These are phyloP conservation scores for Pseudogymnoascus sp. DNA, from an alignment of 2,329 filamentous ascomycete genomes.

Conservation along the genomic window DNA sequence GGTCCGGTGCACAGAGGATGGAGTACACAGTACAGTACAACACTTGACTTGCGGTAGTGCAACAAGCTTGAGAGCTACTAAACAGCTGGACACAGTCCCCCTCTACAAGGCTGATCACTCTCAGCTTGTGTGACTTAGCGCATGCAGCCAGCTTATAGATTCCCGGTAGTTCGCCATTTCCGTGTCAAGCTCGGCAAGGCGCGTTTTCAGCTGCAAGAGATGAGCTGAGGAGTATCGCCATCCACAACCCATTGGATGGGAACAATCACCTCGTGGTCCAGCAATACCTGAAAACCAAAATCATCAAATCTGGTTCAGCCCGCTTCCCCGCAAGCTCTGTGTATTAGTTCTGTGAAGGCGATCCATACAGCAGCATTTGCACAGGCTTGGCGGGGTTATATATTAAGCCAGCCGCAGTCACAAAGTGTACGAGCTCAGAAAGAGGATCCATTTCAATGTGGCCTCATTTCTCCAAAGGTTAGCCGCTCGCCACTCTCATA, in stretches of 20 bases:
- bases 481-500: background rate
- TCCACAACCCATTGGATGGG: background rate
- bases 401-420: background rate
- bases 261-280: background rate
- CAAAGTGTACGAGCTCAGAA: background rate
- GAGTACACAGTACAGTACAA: background rate
- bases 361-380: background rate
- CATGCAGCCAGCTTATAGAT: conserved; percentile 1
- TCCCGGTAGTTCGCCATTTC: conserved; percentile 1
- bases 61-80: background rate
- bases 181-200: background rate
- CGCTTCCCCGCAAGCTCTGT: background rate
- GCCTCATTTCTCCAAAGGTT: background rate
- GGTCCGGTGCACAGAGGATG: background rate
- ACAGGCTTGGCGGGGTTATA: background rate
- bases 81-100: background rate
- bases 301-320: background rate
- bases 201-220: background rate
- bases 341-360: background rate
- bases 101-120: conserved; percentile 5
- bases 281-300: background rate
- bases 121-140: conserved; percentile 4
- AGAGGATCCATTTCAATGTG: background rate
- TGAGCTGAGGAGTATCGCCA: conserved; percentile 1
- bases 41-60: background rate